Evolutionary conservation across 306 rosid species (phyloP).

Genomic region (Herpetospermum pedunculosum): DNA sequence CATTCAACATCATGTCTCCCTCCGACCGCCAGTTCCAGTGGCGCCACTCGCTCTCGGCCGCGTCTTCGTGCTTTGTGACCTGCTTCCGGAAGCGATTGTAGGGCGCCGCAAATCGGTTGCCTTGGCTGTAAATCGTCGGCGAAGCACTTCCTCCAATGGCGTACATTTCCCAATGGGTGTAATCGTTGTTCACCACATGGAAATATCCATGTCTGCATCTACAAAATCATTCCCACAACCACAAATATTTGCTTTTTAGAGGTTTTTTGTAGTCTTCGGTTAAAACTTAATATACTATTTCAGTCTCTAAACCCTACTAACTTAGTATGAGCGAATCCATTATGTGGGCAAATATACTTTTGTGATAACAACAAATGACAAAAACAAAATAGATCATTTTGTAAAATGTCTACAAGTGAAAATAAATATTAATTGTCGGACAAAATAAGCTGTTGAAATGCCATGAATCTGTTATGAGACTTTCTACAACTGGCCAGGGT

Average conservation of each 20-base stretch:
- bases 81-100: constrained; percentile 40
- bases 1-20: constrained; percentile 69
- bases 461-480: too few species aligned
- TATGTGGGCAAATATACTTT: too few species aligned
- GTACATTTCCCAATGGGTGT: constrained; percentile 95
- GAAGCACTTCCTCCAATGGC: constrained; percentile 86
- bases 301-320: too few species aligned
- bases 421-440: too few species aligned
- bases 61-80: constrained; percentile 78
- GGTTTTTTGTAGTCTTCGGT: too few species aligned
- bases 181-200: constrained; percentile 91
- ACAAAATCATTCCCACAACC: background rate
- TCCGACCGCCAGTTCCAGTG: constrained; percentile 87
- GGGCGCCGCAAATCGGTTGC: constrained; percentile 75
- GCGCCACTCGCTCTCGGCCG: constrained; percentile 48
- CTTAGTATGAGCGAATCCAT: too few species aligned
- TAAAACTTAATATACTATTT: too few species aligned
- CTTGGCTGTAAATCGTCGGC: constrained; percentile 82
- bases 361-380: too few species aligned
- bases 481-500: too few species aligned
- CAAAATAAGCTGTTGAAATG: too few species aligned
- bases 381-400: too few species aligned
- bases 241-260: background rate
- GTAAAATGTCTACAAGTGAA: too few species aligned
- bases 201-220: constrained; percentile 85